Percentiles rank a stretch among this genome's conserved stretches.
Evolutionary conservation across 495 filamentous ascomycete species (phyloP).

Genomic region (Trichoderma virens): DNA sequence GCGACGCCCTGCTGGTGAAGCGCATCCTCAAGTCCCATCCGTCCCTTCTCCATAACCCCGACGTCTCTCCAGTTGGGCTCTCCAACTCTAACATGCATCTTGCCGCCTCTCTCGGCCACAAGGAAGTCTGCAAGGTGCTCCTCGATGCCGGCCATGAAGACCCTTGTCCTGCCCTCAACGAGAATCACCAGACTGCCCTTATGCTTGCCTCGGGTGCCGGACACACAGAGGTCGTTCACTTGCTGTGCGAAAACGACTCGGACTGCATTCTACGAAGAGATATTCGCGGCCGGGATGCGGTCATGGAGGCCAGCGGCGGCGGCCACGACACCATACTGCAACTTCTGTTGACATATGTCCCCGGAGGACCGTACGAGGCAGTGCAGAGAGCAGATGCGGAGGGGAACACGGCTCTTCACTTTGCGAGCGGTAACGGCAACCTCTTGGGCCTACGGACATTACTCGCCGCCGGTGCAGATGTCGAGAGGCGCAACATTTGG

Average conservation of each 20-base stretch:
- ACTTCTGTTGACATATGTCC: slow-evolving; percentile 49
- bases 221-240: slow-evolving; percentile 53
- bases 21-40: slow-evolving; percentile 68
- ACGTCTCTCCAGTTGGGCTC: slow-evolving; percentile 43
- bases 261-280: slow-evolving; percentile 44
- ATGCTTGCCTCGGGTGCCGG: slow-evolving; percentile 52
- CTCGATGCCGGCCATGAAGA: slow-evolving; percentile 50
- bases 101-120: slow-evolving; percentile 58
- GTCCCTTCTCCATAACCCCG: slow-evolving; percentile 60
- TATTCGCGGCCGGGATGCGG: slow-evolving; percentile 47
- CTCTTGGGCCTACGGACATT: slow-evolving; percentile 65
- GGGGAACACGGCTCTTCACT: slow-evolving; percentile 75
- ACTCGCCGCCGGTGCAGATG: slow-evolving; percentile 37
- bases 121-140: slow-evolving; percentile 50
- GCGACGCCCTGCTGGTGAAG: slow-evolving; percentile 60
- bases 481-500: slow-evolving; percentile 47
- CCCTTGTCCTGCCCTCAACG: slow-evolving; percentile 56
- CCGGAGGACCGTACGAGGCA: slow-evolving; percentile 38
- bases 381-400: slow-evolving; percentile 46
- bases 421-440: slow-evolving; percentile 57
- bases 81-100: slow-evolving; percentile 74
- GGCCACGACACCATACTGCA: slow-evolving; percentile 53
- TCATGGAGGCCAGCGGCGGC: slow-evolving; percentile 46
- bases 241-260: slow-evolving; percentile 40
- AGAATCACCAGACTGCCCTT: slow-evolving; percentile 63